Evolutionary conservation across 2,329 filamentous ascomycete genomes (phyloP).

Genomic region (Botrytis medusae): DNA sequence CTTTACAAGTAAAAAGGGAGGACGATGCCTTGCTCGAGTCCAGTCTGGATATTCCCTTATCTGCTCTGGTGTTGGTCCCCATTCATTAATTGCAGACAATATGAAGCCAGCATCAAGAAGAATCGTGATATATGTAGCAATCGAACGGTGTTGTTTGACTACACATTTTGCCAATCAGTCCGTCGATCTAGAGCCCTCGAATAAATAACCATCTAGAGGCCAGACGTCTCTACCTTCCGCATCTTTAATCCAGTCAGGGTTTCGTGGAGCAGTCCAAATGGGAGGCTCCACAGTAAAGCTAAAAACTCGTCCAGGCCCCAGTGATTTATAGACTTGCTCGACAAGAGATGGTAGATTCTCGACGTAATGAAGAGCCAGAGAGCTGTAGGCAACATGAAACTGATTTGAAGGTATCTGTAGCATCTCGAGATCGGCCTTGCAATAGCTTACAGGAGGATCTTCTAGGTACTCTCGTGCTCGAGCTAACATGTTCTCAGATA

Average conservation of each 20-base stretch:
- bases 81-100: constrained; percentile 28
- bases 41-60: constrained; percentile 39
- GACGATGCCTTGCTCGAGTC: constrained; percentile 23
- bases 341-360: neutral
- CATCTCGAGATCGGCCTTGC: neutral
- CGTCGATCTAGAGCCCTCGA: constrained; percentile 45
- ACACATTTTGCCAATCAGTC: constrained; percentile 47
- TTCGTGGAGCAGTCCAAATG: constrained; percentile 46
- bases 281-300: constrained; percentile 58
- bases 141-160: constrained; percentile 49
- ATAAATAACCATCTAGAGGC: constrained; percentile 46
- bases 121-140: constrained; percentile 32
- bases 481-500: constrained; percentile 8
- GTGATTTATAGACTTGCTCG: neutral
- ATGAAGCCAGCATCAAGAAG: constrained; percentile 28
- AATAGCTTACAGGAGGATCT: neutral
- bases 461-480: neutral
- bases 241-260: constrained; percentile 37
- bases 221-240: constrained; percentile 43
- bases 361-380: neutral
- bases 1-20: neutral
- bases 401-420: neutral
- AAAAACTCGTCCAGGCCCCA: constrained; percentile 59
- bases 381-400: constrained; percentile 1
- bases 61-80: constrained; percentile 27